Percentiles rank a stretch among this genome's conserved stretches.
These are phyloP conservation scores for Fusarium duplospermum DNA, from an alignment of 2,329 filamentous ascomycete genomes.

Conservation along the genomic window DNA sequence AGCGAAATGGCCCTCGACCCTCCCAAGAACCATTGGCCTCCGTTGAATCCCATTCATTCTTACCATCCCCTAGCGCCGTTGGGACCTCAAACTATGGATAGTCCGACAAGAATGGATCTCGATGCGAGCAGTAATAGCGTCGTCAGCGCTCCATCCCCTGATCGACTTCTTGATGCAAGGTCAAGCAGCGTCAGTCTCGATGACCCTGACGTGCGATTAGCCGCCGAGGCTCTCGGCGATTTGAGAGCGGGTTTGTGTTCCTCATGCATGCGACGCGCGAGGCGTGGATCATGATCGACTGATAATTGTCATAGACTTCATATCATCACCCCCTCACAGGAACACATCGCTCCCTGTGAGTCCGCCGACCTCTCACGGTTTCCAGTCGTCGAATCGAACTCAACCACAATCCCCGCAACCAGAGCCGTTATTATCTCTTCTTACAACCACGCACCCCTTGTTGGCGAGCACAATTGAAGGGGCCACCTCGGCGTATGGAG, in stretches of 20 bases:
- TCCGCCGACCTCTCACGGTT: slow-evolving; percentile 50
- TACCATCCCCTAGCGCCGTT: slow-evolving; percentile 49
- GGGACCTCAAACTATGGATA: slow-evolving; percentile 53
- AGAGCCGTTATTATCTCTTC: slow-evolving; percentile 85
- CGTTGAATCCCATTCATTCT: slow-evolving; percentile 60
- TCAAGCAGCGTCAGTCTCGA: slow-evolving; percentile 68
- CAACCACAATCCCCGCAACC: slow-evolving; percentile 62
- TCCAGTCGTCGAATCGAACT: slow-evolving; percentile 36
- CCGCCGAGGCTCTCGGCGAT: slow-evolving; percentile 81
- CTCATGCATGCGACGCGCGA: slow-evolving; percentile 1
- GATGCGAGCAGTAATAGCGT: slow-evolving; percentile 57
- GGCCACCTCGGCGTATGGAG: slow-evolving; percentile 86
- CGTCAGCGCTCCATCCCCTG: slow-evolving; percentile 58
- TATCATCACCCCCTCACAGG: slow-evolving; percentile 69
- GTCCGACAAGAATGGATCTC: slow-evolving; percentile 61
- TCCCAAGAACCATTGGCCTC: slow-evolving; percentile 55
- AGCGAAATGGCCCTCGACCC: slow-evolving; percentile 44
- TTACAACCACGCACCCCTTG: slow-evolving; percentile 89
- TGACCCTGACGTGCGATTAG: slow-evolving; percentile 75
- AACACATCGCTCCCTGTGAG: slow-evolving; percentile 56
- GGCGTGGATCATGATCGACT: slow-evolving; percentile 24
- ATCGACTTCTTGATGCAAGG: slow-evolving; percentile 57
- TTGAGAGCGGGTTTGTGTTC: slow-evolving; percentile 72
- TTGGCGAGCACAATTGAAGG: slow-evolving; percentile 87
- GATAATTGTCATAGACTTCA: slow-evolving; percentile 65